Conservation (phyloP, 495 filamentous ascomycete species). For the Aspergillus olivimuriae region DNA sequence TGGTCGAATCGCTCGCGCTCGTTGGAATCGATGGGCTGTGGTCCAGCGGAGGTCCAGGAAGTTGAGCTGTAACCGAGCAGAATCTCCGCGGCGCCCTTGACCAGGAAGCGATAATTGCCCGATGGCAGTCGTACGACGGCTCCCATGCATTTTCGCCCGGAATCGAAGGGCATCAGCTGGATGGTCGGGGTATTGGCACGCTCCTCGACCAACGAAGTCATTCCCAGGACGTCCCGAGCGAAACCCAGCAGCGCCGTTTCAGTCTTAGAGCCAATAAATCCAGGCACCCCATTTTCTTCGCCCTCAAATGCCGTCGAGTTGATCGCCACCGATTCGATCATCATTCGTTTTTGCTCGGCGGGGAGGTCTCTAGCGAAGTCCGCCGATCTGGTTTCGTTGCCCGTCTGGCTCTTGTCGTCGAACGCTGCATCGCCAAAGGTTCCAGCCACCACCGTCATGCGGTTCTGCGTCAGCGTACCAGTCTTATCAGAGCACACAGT, state of each 20-base stretch:
- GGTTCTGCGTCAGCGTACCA: slow-evolving; percentile 74
- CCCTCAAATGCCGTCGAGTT: slow-evolving; percentile 78
- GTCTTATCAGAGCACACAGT: slow-evolving; percentile 93
- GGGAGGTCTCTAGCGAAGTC: slow-evolving; percentile 4
- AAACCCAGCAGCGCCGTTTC: slow-evolving; percentile 67
- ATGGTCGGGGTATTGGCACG: slow-evolving; percentile 54
- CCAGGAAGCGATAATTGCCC: slow-evolving; percentile 53
- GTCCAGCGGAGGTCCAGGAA: slow-evolving; percentile 54
- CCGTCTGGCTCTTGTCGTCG: slow-evolving; percentile 14
- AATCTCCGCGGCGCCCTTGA: slow-evolving; percentile 76
- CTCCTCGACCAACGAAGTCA: slow-evolving; percentile 57
- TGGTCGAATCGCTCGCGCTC: slow-evolving; percentile 30
- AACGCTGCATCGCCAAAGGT: slow-evolving; percentile 41
- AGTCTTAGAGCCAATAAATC: slow-evolving; percentile 73
- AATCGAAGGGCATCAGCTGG: slow-evolving; percentile 74
- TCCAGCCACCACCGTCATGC: slow-evolving; percentile 64
- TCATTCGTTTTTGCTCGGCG: slow-evolving; percentile 38
- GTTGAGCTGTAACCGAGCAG: slow-evolving; percentile 57
- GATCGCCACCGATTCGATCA: slow-evolving; percentile 53
- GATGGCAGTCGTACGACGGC: slow-evolving; percentile 51
- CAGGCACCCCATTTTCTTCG: slow-evolving; percentile 48
- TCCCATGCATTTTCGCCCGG: slow-evolving; percentile 71
- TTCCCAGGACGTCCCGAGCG: slow-evolving; percentile 60
- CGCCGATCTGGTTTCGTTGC: background rate
- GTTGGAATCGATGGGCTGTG: slow-evolving; percentile 39